Evolutionary conservation across 306 rosid species (phyloP).

Genomic region (Cucumis sativus): DNA sequence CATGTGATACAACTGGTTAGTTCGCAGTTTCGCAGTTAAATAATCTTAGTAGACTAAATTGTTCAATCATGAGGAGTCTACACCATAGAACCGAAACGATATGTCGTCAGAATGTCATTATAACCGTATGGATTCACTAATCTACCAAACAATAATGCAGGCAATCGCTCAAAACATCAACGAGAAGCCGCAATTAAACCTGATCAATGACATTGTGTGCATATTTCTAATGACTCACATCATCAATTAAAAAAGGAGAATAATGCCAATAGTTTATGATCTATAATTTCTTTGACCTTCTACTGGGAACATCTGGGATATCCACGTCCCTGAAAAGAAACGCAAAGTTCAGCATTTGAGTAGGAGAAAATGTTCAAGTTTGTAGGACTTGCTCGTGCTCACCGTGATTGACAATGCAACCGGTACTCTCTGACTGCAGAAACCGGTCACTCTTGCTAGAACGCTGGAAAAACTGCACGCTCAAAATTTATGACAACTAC

Average conservation of each 20-base stretch:
- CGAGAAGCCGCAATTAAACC: conserved; percentile 91
- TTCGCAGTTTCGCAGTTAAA: neutral
- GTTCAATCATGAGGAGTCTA: conserved; percentile 21
- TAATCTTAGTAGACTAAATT: neutral
- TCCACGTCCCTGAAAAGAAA: conserved; percentile 70
- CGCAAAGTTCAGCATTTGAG: neutral
- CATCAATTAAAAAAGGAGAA: neutral
- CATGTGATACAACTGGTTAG: neutral
- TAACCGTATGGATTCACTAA: conserved; percentile 95
- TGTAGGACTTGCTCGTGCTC: conserved; percentile 12
- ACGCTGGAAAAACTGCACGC: conserved; percentile 62
- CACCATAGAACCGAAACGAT: conserved; percentile 94
- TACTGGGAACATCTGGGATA: conserved; percentile 89
- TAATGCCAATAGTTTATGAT: neutral
- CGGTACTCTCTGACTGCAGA: conserved; percentile 61
- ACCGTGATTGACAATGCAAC: conserved; percentile 81
- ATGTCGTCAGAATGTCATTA: conserved; percentile 79
- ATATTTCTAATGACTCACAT: neutral
- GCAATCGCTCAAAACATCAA: conserved; percentile 53
- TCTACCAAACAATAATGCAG: conserved; percentile 83
- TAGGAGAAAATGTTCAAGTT: neutral
- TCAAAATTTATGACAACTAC: conserved; percentile 7
- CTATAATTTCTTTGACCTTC: conserved; percentile 42
- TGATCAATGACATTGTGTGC: conserved; percentile 13
- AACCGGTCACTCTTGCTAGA: conserved; percentile 81